Base-by-base conservation (phyloP, 106 monocot genomes). In the Narthecium ossifragum region DNA sequence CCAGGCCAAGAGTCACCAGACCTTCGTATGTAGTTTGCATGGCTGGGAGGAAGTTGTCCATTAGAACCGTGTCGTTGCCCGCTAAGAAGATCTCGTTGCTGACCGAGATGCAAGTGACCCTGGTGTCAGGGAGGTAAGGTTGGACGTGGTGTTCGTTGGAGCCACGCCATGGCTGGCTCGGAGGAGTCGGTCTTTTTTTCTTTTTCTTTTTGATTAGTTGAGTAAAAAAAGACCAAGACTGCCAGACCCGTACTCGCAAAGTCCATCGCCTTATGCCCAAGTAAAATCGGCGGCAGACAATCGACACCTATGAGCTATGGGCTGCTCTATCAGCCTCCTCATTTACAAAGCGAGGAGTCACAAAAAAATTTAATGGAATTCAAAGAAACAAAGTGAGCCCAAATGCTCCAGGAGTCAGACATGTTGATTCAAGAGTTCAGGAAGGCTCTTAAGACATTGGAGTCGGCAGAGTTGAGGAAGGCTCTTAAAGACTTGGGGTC, bases 51-150 rank as follows among this genome's bases (percentile, higher is more conserved):
- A 93, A 71, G 26, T 79, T 69, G 33, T 76, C 14, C 64, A 65
- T 81, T 24, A 93, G 65, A 0, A 17, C 34, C 8, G 85, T 79
- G 73, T 93, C 85, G 26, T 71, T 79, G 32, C 92, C 85, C 5
- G 75, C 68, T 54, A 76, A 68, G n/a, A n/a, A n/a, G 24, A 93
- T 70, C 72, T 94, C 93, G 54, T 94, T 94, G 10, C 93, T 89
- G 1, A 94, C 83, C 6, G 89, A 80, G 62, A 94, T 78, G 64
- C 85, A 89, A 15, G 89, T 80, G 66, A 94, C 80, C 27, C 71
- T 57, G 38, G 89, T 80, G n/a, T 59, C 45, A 0, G 75, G 75
- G 23, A 85, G 56, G 74, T 80, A 83, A 18, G 85, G 80, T 46
- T 63, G 65, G 33, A 94, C 72, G 29, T 86, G 73, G 46, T 82